Conservation (phyloP, 148 eudicot species). For the Silene latifolia region DNA sequence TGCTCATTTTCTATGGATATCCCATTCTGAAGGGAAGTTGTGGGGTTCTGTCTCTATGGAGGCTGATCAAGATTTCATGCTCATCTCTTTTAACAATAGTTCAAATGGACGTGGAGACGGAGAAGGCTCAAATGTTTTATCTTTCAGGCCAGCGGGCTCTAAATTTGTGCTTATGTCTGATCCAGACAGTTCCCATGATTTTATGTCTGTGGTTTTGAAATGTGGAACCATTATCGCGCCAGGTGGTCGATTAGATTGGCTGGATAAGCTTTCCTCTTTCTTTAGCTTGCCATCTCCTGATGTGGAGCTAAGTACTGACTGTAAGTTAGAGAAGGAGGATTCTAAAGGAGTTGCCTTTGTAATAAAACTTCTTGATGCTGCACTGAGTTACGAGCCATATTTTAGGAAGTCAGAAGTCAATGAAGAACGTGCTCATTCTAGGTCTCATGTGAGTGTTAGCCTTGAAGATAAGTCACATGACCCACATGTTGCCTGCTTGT, state of each 20-base stretch:
- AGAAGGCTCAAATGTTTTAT: slow-evolving; percentile 80
- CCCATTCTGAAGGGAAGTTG: slow-evolving; percentile 73
- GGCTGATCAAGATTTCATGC: slow-evolving; percentile 50
- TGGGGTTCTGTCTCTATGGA: slow-evolving; percentile 64
- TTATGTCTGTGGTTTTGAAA: slow-evolving; percentile 54
- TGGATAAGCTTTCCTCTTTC: slow-evolving; percentile 57
- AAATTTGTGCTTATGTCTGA: slow-evolving; percentile 63
- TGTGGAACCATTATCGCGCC: slow-evolving; percentile 71
- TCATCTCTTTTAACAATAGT: slow-evolving; percentile 63
- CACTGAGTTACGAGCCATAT: slow-evolving; percentile 89
- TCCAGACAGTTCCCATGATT: slow-evolving; percentile 48
- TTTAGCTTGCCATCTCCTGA: slow-evolving; percentile 59
- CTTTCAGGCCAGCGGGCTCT: slow-evolving; percentile 62
- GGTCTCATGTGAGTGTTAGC: slow-evolving; percentile 25
- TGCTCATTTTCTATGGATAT: slow-evolving; percentile 58
- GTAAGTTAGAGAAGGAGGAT: slow-evolving; percentile 22
- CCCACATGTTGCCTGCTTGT: slow-evolving; percentile 54
- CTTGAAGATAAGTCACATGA: slow-evolving; percentile 27
- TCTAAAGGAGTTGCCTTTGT: slow-evolving; percentile 49
- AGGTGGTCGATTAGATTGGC: slow-evolving; percentile 95
- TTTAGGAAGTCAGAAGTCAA: slow-evolving; percentile 20
- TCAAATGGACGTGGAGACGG: slow-evolving; percentile 88
- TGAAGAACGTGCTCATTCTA: slow-evolving; percentile 28
- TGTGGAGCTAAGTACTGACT: slow-evolving; percentile 33
- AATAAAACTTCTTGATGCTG: slow-evolving; percentile 68